A percentile compares a stretch with the other conserved stretches of the same genome.
phyloP scores from a whole-genome alignment of 1,284 basidiomycete genomes.

The Austroboletus novae-zelandiae region DNA sequence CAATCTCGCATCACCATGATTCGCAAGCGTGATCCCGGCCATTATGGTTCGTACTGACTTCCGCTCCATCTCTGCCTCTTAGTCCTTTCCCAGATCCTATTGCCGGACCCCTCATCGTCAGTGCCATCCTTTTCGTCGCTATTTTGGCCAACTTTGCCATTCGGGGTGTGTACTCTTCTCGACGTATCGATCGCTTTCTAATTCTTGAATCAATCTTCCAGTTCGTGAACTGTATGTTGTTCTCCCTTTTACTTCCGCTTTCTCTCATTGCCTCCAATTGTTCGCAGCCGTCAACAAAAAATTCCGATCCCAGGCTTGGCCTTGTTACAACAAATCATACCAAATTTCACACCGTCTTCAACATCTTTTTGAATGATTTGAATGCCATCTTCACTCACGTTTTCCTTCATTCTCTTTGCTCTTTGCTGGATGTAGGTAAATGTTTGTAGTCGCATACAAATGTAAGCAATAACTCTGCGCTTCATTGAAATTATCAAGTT shows the following conservation, averaged over 20 bases:
- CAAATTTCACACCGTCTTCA: conserved; percentile 20
- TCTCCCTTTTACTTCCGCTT: neutral
- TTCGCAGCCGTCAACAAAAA: conserved; percentile 23
- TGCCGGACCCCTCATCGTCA: conserved; percentile 78
- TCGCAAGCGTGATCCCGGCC: conserved; percentile 84
- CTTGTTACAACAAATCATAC: conserved; percentile 23
- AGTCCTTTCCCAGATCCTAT: conserved; percentile 67
- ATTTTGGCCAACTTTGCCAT: conserved; percentile 86
- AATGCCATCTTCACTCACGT: neutral
- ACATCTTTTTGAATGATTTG: conserved; percentile 2
- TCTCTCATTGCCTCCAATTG: neutral
- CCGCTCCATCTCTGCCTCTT: neutral
- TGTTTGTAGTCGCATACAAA: neutral
- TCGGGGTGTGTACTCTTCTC: conserved; percentile 52
- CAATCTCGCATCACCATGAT: conserved; percentile 92
- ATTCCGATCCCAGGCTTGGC: conserved; percentile 31
- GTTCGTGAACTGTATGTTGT: conserved; percentile 41
- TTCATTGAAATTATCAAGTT: too few species aligned
- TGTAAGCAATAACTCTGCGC: neutral
- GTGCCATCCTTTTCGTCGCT: conserved; percentile 77
- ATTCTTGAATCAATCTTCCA: conserved; percentile 2
- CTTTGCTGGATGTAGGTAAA: neutral
- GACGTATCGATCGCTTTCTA: neutral
- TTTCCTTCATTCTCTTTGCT: neutral
- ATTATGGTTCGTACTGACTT: conserved; percentile 68